Conservation (phyloP, 202 grass and related monocot genomes). For the Thinopyrum obtusiflorum region DNA sequence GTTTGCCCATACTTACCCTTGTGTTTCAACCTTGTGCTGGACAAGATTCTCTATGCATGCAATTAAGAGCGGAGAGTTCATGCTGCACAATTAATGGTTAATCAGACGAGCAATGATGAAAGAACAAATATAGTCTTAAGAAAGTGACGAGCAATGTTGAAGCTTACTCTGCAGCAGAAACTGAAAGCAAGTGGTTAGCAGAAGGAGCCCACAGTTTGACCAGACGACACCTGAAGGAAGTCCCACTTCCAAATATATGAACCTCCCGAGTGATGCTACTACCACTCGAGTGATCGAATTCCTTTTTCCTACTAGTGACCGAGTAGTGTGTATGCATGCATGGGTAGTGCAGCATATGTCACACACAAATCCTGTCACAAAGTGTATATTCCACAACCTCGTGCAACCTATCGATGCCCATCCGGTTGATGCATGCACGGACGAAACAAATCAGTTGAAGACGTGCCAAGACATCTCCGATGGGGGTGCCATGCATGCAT, state of each 20-base stretch:
- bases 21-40: neutral
- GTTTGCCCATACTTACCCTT: neutral
- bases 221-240: slow-evolving; percentile 22
- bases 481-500: neutral
- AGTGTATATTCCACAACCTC: neutral
- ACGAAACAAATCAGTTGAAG: slow-evolving; percentile 19
- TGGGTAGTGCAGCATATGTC: neutral
- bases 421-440: neutral
- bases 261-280: neutral
- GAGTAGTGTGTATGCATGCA: neutral
- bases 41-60: neutral
- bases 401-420: too few relatives aligned
- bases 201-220: slow-evolving; percentile 18
- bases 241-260: neutral
- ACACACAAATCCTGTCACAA: too few relatives aligned
- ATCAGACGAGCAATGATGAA: neutral
- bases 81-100: neutral
- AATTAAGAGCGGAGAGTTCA: neutral
- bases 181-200: neutral
- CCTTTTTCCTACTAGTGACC: neutral
- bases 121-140: neutral
- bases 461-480: neutral
- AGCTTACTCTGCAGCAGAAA: neutral
- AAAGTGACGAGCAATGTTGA: neutral
- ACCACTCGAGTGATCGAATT: neutral